A percentile compares a stretch with the other conserved stretches of the same genome.
phyloP scores from a whole-genome alignment of 2,329 filamentous ascomycete species.

The Fusarium sp. region DNA sequence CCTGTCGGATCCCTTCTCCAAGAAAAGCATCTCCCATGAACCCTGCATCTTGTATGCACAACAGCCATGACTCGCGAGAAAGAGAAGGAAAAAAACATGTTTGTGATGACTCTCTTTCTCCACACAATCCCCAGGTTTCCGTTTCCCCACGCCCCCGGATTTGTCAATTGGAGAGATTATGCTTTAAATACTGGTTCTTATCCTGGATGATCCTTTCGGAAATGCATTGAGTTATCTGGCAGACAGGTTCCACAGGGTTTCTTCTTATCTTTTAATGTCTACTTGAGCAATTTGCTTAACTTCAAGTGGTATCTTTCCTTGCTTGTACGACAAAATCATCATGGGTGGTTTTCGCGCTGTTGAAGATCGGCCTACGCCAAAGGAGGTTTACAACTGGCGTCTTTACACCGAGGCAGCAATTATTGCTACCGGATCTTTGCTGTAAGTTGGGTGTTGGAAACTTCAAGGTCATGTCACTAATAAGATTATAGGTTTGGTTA shows the following conservation, averaged over 20 bases:
- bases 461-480: background rate
- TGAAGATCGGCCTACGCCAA: constrained; percentile 66
- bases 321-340: background rate
- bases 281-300: background rate
- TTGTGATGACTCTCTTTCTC: constrained; percentile 26
- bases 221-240: background rate
- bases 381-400: constrained; percentile 65
- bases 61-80: background rate
- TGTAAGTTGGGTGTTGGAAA: constrained; percentile 43
- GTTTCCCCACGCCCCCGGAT: constrained; percentile 42
- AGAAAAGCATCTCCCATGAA: constrained; percentile 5
- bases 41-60: constrained; percentile 6
- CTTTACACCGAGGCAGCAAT: constrained; percentile 61
- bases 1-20: constrained; percentile 38
- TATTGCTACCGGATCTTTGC: constrained; percentile 59
- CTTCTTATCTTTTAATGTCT: background rate
- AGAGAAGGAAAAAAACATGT: constrained; percentile 15
- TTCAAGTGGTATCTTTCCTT: background rate
- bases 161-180: constrained; percentile 17
- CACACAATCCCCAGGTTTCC: constrained; percentile 41
- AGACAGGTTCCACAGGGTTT: constrained; percentile 1
- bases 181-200: constrained; percentile 1
- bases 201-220: background rate
- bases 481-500: constrained; percentile 58
- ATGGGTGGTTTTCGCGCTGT: constrained; percentile 59